Base-by-base conservation (phyloP, 352 stramenopile species). In the Phytophthora brassicae region DNA sequence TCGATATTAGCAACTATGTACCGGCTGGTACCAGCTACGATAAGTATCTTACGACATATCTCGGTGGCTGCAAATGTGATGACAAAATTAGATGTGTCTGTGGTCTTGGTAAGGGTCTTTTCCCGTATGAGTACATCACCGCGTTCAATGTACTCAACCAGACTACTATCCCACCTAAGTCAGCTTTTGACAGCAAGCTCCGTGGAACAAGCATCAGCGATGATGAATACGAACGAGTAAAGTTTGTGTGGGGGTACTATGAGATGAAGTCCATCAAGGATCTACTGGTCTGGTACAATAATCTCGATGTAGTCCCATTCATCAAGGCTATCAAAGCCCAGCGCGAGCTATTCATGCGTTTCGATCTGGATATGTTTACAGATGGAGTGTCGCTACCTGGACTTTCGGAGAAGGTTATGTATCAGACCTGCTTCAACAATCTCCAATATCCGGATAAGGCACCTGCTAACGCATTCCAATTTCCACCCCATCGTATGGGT, bases 291-390 rank as follows among this genome's bases (percentile, higher is more conserved):
- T 31, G 68, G 66, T 77, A 77, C 33, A 77, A 71, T 29, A 77
- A 71, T 64, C 64, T 73, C 12, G 68, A 77, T 61, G 68, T 77
- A 23, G 24, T 38, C 12, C 64, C 68, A 22, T 77, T 77, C 29
- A 35, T 47, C 20, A 48, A 62, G 20, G 60, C 60, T 50, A 60
- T 68, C 17, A 29, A 43, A 6, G 48, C 35, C 1, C 61, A 69
- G 14, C 48, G 54, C 26, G 39, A 64, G 29, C 39, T 69, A 13
- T 69, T 57, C 41, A 53, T 51, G 11, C 17, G 48, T 31, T 69
- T 69, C 23, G 28, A 51, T 28, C 61, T 69, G 19, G 61, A 69
- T 52, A 69, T 68, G 26, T 64, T 64, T 16, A 55, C 28, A 19
- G 60, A 68, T 54, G 60, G 52, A 35, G 47, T 64, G 11, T 55